Evolutionary conservation across 2,329 filamentous ascomycete species (phyloP).

Genomic region (Pseudocercospora fijiensis): DNA sequence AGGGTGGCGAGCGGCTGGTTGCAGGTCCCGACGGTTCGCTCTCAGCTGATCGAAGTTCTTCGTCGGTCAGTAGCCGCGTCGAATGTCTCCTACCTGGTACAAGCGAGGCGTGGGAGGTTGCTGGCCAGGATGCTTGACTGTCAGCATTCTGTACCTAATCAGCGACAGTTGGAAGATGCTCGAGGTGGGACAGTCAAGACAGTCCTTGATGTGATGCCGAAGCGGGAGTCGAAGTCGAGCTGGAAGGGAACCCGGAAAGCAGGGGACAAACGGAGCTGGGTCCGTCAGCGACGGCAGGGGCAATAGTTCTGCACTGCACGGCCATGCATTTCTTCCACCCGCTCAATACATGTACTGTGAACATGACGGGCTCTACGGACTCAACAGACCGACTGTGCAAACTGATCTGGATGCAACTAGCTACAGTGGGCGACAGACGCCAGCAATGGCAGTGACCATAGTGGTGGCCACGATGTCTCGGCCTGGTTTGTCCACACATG

Average conservation of each 20-base stretch:
- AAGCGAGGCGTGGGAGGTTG: background rate
- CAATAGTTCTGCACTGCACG: background rate
- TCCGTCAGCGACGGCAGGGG: background rate
- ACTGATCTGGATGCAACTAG: background rate
- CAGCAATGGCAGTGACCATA: background rate
- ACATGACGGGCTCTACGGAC: background rate
- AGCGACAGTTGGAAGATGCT: background rate
- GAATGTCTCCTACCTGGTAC: background rate
- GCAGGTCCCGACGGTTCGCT: background rate
- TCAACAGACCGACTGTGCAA: background rate
- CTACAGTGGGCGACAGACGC: background rate
- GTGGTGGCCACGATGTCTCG: background rate
- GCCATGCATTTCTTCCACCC: background rate
- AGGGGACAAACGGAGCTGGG: background rate
- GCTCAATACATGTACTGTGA: background rate
- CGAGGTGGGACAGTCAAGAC: background rate
- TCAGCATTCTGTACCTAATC: background rate
- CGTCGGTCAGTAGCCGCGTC: background rate
- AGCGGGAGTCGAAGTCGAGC: background rate
- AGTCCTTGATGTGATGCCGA: too few species aligned
- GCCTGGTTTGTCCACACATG: background rate
- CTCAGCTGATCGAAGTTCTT: background rate
- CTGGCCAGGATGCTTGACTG: background rate
- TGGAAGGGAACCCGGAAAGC: background rate
- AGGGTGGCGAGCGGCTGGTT: background rate